These are phyloP conservation scores for Protomyces inouyei DNA, from an alignment of 1,139 yeast genomes.

Conservation along the genomic window DNA sequence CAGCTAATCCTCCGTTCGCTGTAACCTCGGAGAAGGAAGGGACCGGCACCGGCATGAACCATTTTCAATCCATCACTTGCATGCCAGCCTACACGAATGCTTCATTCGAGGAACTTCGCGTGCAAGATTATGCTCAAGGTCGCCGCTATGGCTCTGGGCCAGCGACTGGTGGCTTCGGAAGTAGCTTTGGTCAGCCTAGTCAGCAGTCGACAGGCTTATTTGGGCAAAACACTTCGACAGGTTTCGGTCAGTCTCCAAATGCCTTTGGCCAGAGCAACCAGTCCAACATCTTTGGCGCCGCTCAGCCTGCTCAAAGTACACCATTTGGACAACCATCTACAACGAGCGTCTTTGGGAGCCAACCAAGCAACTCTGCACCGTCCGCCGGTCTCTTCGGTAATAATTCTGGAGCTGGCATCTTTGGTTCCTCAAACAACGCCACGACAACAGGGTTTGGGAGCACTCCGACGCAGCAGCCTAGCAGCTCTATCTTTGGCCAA, in stretches of 20 bases:
- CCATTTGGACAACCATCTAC: conserved; percentile 32
- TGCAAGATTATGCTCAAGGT: conserved; percentile 77
- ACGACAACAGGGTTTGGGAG: conserved; percentile 37
- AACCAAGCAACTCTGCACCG: neutral
- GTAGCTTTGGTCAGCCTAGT: conserved; percentile 8
- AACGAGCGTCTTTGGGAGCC: conserved; percentile 35
- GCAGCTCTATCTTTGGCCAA: conserved; percentile 39
- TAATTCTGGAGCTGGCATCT: neutral
- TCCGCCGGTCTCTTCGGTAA: neutral
- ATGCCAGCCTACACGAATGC: conserved; percentile 86
- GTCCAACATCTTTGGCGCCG: conserved; percentile 3
- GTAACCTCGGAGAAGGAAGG: conserved; percentile 72
- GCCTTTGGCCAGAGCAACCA: conserved; percentile 29
- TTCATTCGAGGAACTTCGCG: conserved; percentile 82
- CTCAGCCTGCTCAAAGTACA: conserved; percentile 9
- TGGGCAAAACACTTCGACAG: conserved; percentile 12
- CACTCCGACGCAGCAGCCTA: conserved; percentile 30
- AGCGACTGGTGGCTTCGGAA: conserved; percentile 36
- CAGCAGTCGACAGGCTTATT: conserved; percentile 7
- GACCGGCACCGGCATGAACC: conserved; percentile 45
- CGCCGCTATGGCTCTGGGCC: conserved; percentile 50
- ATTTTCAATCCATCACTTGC: conserved; percentile 68
- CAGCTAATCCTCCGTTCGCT: conserved; percentile 37
- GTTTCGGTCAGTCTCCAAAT: conserved; percentile 29
- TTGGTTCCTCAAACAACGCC: conserved; percentile 26